These are phyloP conservation scores for Pleurotus citrinopileatus DNA, from an alignment of 768 basidiomycete species.

Conservation along the genomic window DNA sequence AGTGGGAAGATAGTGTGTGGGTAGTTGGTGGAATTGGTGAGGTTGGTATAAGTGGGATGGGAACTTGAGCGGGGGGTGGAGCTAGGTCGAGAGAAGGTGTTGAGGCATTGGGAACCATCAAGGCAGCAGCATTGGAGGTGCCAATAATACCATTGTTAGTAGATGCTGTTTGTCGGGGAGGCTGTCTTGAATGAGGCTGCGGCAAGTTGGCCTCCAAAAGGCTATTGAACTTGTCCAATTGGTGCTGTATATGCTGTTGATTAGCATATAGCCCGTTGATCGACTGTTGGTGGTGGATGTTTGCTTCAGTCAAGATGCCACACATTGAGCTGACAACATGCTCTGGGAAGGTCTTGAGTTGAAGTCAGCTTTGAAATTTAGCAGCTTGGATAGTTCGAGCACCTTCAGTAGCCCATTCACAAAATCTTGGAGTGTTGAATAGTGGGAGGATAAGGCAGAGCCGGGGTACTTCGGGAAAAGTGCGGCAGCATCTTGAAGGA, in stretches of 20 bases:
- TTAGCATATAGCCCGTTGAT: not conserved
- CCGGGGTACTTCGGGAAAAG: constrained; percentile 20
- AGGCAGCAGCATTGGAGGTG: too few species aligned
- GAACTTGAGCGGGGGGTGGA: too few species aligned
- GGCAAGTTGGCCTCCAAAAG: not conserved
- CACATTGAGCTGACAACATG: constrained; percentile 17
- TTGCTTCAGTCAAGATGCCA: constrained; percentile 7
- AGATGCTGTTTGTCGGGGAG: not conserved
- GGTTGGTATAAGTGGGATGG: not conserved
- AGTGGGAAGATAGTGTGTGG: constrained; percentile 8
- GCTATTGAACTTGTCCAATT: not conserved
- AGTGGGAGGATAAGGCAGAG: constrained; percentile 21
- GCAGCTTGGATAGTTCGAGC: constrained; percentile 14
- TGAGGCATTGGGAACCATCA: too few species aligned
- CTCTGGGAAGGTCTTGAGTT: constrained; percentile 22
- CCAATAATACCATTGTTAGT: too few species aligned
- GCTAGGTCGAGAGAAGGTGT: too few species aligned
- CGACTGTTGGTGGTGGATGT: not conserved
- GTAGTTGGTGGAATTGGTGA: not conserved
- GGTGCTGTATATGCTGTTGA: not conserved
- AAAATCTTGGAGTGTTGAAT: constrained; percentile 23
- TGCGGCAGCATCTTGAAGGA: constrained; percentile 33
- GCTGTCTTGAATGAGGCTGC: not conserved
- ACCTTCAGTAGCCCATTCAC: constrained; percentile 16
- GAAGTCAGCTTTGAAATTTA: constrained; percentile 12